Conservation (phyloP, 2,329 filamentous ascomycete species). For the Stagonosporopsis cucurbitacearum region DNA sequence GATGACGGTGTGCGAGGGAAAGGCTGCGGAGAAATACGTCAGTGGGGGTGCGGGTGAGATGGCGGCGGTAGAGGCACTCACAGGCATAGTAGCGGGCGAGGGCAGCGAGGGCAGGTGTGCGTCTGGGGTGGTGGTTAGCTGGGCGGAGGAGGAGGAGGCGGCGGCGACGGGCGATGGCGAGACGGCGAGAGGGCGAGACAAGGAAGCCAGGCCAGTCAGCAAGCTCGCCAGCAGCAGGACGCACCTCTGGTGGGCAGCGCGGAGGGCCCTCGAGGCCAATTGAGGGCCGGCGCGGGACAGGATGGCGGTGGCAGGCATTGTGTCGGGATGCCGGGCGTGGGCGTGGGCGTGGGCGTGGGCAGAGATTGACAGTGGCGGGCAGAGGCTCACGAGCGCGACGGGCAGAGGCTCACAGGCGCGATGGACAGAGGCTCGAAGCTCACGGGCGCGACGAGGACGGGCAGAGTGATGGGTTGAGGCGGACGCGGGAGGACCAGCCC, state of each 20-base stretch:
- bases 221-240: constrained; percentile 15
- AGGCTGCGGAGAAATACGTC: constrained; percentile 66
- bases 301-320: constrained; percentile 61
- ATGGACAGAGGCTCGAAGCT: background rate
- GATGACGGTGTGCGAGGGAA: constrained; percentile 91
- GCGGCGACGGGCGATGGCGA: too few relatives aligned
- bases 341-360: constrained; percentile 25
- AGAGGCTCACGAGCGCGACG: constrained; percentile 15
- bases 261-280: constrained; percentile 53
- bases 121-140: constrained; percentile 45
- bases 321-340: constrained; percentile 45
- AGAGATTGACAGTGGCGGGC: constrained; percentile 29
- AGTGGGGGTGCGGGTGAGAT: constrained; percentile 30
- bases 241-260: constrained; percentile 53
- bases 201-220: background rate
- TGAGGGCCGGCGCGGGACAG: constrained; percentile 54
- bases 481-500: constrained; percentile 31
- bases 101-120: constrained; percentile 63
- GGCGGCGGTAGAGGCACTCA: constrained; percentile 53
- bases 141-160: background rate
- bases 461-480: constrained; percentile 24
- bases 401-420: constrained; percentile 25
- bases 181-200: too few relatives aligned
- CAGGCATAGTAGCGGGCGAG: constrained; percentile 72
- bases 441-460: constrained; percentile 19